phyloP scores from a whole-genome alignment of 768 basidiomycete species.

The Serendipita indica region DNA sequence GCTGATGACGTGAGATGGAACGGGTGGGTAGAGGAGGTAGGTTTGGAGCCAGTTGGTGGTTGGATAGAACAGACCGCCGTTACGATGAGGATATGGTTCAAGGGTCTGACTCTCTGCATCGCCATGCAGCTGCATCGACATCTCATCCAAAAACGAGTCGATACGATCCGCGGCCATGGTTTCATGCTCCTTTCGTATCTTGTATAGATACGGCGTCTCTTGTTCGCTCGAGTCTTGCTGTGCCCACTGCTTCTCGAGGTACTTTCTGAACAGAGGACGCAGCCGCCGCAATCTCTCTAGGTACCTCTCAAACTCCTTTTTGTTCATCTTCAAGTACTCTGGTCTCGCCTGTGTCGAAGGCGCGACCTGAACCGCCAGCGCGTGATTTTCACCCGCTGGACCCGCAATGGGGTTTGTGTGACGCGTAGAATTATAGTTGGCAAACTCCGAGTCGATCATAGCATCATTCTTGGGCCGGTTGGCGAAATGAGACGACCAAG shows the following conservation, averaged over 20 bases:
- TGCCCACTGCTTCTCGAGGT: slow-evolving; percentile 22
- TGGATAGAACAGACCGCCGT: slow-evolving; percentile 1
- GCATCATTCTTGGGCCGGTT: slow-evolving; percentile 27
- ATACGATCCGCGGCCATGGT: neutral
- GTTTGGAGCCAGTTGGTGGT: neutral
- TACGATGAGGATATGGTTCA: slow-evolving; percentile 6
- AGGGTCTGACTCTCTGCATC: neutral
- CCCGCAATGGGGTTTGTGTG: neutral
- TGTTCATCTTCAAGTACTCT: slow-evolving; percentile 49
- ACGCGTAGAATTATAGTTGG: slow-evolving; percentile 5
- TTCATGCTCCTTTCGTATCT: neutral
- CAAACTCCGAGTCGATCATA: slow-evolving; percentile 35
- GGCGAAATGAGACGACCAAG: slow-evolving; percentile 18
- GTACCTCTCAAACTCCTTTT: slow-evolving; percentile 42
- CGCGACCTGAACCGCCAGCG: neutral
- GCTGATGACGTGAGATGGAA: neutral
- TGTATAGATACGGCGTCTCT: neutral
- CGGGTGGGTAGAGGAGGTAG: neutral
- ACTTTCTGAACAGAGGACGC: slow-evolving; percentile 41
- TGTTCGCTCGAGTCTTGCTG: neutral
- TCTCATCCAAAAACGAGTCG: neutral
- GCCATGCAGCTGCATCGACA: slow-evolving; percentile 1
- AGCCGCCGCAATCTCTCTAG: slow-evolving; percentile 40
- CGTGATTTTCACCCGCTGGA: neutral
- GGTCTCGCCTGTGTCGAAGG: slow-evolving; percentile 20